These are phyloP conservation scores for Boletellus emodensis DNA, from an alignment of 768 basidiomycete species.

Conservation along the genomic window DNA sequence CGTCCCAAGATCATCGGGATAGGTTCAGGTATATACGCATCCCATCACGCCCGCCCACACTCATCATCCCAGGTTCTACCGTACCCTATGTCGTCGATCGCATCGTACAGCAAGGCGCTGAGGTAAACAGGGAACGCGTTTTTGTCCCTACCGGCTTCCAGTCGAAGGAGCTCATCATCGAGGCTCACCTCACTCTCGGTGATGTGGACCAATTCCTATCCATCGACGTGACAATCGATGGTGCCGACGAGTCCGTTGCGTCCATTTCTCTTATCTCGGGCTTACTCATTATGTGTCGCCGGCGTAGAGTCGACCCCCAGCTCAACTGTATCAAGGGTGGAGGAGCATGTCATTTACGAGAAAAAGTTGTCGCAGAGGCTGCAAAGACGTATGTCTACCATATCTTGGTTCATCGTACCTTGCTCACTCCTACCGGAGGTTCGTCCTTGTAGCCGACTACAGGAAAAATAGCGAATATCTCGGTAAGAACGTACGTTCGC, in stretches of 20 bases:
- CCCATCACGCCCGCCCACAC: background rate
- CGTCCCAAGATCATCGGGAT: conserved; percentile 71
- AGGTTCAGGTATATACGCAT: conserved; percentile 59
- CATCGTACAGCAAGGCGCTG: conserved; percentile 77
- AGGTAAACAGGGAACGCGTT: conserved; percentile 72
- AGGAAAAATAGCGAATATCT: conserved; percentile 85
- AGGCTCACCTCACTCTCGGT: conserved; percentile 70
- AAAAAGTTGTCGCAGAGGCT: conserved; percentile 97
- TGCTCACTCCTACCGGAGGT: conserved; percentile 52
- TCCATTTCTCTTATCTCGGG: background rate
- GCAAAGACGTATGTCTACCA: conserved; percentile 61
- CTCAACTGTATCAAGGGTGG: conserved; percentile 97
- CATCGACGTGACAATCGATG: conserved; percentile 97
- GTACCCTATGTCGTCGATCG: conserved; percentile 97
- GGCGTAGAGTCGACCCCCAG: conserved; percentile 69
- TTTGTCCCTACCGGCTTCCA: conserved; percentile 97
- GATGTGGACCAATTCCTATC: conserved; percentile 85
- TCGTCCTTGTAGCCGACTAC: conserved; percentile 93
- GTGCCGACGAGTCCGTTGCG: conserved; percentile 83
- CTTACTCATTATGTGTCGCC: background rate
- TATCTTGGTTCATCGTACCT: background rate
- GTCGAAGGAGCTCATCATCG: conserved; percentile 91
- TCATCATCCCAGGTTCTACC: conserved; percentile 63
- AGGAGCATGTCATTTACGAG: conserved; percentile 92
- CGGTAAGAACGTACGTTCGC: conserved; percentile 68